Evolutionary conservation across 177 flowering plant genomes (phyloP), one percentile per base, ranked within the genome.

Genomic region (Tripterygium wilfordii): DNA sequence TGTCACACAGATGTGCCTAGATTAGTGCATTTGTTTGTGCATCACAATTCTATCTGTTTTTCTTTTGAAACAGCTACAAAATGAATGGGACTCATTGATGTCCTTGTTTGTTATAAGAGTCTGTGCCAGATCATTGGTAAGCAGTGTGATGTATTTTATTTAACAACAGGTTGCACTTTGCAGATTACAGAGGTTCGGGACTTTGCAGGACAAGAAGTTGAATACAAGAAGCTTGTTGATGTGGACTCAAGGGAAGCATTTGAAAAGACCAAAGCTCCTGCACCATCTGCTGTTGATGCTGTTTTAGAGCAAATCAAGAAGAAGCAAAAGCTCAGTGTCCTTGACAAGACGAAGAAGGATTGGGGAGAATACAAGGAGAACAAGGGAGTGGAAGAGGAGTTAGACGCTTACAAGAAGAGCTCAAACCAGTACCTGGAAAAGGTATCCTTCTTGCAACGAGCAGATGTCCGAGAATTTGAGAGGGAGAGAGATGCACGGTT

Each of bases 321-420:
- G 79, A 89, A 81, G 48, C 92, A 56, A n/a, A 94, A 94, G 66
- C 87, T 94, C 3, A 94, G 94, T 58, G 97, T 94, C 20, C 85
- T 94, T 9, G 96, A 90, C 68, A 94, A 94, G 79, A 89, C 97
- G 0, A 94, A 85, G 51, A 85, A 81, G 73, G 99, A 94, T 41
- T 94, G 97, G 97, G 97, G 97, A 12, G 97, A 87, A 53, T 94
- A 61, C 62, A 94, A 94, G 64, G 96, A 89, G 24, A 81, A 79
- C 48, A 80, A 72, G 51, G 83, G 88, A 13, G n/a, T 90, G 45
- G 99, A 94, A 53, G 96, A 90, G 2, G 92, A 94, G 70, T 58
- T 94, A 42, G 99, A 90, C 61, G 85, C 85, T 25, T 94, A 90
- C 63, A 94, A 87, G 71, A 94, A 90, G 70, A 94, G 99, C 59